Base-by-base conservation (phyloP, 129 eudicot genomes). In the Gnaphalium uliginosum region DNA sequence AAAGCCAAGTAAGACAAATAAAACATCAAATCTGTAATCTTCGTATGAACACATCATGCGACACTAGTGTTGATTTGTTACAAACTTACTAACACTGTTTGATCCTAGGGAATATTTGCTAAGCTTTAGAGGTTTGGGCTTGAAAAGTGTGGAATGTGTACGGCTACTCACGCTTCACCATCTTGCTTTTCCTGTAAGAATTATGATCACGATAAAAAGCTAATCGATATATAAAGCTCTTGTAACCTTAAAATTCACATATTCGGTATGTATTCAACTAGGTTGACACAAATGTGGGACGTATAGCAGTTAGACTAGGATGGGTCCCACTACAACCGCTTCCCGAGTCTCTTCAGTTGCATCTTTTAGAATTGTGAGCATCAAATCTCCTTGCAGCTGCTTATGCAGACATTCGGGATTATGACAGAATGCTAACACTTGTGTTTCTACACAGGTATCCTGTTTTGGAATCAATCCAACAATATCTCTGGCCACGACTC, bases 311-410 rank as follows among this genome's bases (percentile, higher is more conserved):
- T 37, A 81, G 98, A 72, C 86, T 93, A 17, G 98, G 98, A 75
- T 93, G 98, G 98, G 98, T 93, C 51, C 98, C 98, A 24, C 86
- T 89, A 66, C 96, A 89, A 78, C 96, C 96, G 63, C 79, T 90
- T 79, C 93, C 92, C 0, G 98, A 93, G 74, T 87, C 95, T 19
- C 91, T 86, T 71, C 96, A 88, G 76, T 85, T 93, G 86, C 90
- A 88, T 85, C 92, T 93, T 69, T 70, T 93, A 61, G 92, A 93
- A 88, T 24, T 87, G 98, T 93, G 77, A 86, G 96, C 78, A 19
- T 33, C 41, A 75, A 37, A 23, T 29, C 39, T 39, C 74, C 76
- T 18, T 23, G 30, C 53, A 46, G 53, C 53, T 46, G 53, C 66
- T 57, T 41, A 29, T 35, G 4, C 50, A 61, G 37, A 15, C 65